Conservation (phyloP, 768 basidiomycete genomes). For the Pleurotus ostreatus region DNA sequence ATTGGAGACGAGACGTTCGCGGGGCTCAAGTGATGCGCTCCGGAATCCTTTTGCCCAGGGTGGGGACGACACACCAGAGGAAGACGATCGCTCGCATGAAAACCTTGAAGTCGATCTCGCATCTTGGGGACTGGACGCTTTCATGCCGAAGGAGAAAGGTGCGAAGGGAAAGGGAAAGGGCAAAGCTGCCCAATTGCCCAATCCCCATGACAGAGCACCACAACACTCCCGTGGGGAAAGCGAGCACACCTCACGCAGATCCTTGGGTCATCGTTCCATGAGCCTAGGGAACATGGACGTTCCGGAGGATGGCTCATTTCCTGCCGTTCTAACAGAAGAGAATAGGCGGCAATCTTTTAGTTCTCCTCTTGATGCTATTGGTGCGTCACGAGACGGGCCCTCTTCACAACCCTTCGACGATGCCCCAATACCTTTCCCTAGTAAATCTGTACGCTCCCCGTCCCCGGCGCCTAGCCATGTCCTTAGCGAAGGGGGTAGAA, state of each 20-base stretch:
- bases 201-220: slow-evolving; percentile 32
- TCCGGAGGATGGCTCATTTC: slow-evolving; percentile 28
- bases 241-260: slow-evolving; percentile 25
- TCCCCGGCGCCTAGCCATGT: slow-evolving; percentile 42
- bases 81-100: slow-evolving; percentile 47
- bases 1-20: slow-evolving; percentile 44
- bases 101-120: slow-evolving; percentile 74
- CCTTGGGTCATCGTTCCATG: slow-evolving; percentile 48
- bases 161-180: slow-evolving; percentile 38
- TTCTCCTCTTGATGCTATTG: slow-evolving; percentile 51
- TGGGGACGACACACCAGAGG: slow-evolving; percentile 53
- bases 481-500: slow-evolving; percentile 14
- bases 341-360: slow-evolving; percentile 55
- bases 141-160: slow-evolving; percentile 67
- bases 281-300: slow-evolving; percentile 64
- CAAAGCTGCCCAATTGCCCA: slow-evolving; percentile 37
- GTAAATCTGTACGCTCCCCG: slow-evolving; percentile 44
- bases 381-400: slow-evolving; percentile 35
- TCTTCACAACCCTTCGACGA: slow-evolving; percentile 50
- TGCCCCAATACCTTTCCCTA: slow-evolving; percentile 63
- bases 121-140: slow-evolving; percentile 80
- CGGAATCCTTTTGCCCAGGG: slow-evolving; percentile 63
- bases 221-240: slow-evolving; percentile 39
- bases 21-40: slow-evolving; percentile 57
- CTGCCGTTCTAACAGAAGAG: slow-evolving; percentile 18